These are phyloP conservation scores for Naganishia randhawae DNA, from an alignment of 768 basidiomycete species.

Conservation along the genomic window DNA sequence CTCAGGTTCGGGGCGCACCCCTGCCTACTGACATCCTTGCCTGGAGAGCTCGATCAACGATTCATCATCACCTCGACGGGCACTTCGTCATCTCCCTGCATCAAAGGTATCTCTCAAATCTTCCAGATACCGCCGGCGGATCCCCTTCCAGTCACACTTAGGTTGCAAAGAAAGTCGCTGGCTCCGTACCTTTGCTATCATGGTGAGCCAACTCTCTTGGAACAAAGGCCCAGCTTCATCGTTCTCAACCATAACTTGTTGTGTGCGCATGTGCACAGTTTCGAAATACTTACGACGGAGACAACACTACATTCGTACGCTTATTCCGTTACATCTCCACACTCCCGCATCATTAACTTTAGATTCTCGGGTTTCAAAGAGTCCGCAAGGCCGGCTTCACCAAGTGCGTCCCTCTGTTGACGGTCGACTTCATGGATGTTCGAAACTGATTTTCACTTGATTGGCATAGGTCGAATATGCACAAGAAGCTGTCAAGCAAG, in stretches of 20 bases:
- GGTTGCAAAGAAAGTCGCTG: neutral
- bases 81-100: neutral
- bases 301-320: constrained; percentile 70
- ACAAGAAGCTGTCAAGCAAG: constrained; percentile 98
- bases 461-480: constrained; percentile 85
- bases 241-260: neutral
- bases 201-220: neutral
- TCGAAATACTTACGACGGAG: constrained; percentile 94
- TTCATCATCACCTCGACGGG: neutral
- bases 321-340: constrained; percentile 51
- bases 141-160: too few species aligned
- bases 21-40: neutral
- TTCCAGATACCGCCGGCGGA: too few species aligned
- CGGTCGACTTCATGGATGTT: neutral
- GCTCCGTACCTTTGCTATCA: neutral
- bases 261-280: constrained; percentile 38
- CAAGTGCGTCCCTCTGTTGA: constrained; percentile 31
- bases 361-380: constrained; percentile 26
- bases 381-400: constrained; percentile 89
- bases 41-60: neutral
- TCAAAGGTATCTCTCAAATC: neutral
- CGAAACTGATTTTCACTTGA: neutral
- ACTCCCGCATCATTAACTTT: neutral
- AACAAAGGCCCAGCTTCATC: neutral
- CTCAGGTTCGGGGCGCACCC: too few species aligned